A percentile compares a stretch with the other conserved stretches of the same genome.
These are phyloP conservation scores for Hordeum marinum DNA, from an alignment of 176 grass and related monocot species.

Conservation along the genomic window DNA sequence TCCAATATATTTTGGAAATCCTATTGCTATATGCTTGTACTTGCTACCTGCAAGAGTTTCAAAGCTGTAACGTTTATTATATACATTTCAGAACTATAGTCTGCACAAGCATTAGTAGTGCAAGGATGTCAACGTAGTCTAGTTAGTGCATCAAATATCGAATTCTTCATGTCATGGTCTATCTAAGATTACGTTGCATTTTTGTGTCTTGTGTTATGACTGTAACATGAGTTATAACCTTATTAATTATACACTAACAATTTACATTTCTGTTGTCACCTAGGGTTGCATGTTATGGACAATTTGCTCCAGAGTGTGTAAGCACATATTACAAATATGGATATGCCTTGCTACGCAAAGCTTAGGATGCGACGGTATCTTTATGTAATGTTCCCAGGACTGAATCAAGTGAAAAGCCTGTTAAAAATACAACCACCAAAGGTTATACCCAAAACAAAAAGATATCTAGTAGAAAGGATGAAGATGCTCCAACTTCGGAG, in stretches of 20 bases:
- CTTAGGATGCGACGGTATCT: slow-evolving; percentile 64
- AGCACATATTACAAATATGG: slow-evolving; percentile 90
- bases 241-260: background rate
- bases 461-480: background rate
- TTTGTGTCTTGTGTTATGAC: background rate
- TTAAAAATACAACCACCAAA: slow-evolving; percentile 38
- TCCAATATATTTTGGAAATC: background rate
- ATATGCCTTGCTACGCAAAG: slow-evolving; percentile 66
- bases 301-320: slow-evolving; percentile 75
- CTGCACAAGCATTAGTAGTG: background rate
- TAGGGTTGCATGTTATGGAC: slow-evolving; percentile 55
- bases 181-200: background rate
- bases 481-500: too few relatives aligned
- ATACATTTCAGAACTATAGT: background rate
- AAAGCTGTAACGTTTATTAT: background rate
- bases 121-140: too few relatives aligned
- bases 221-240: background rate
- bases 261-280: background rate
- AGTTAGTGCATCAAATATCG: too few relatives aligned
- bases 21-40: background rate
- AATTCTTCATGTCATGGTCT: background rate
- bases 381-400: slow-evolving; percentile 61
- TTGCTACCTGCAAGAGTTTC: background rate
- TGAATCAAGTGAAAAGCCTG: slow-evolving; percentile 29
- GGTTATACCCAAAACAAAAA: slow-evolving; percentile 42